Evolutionary conservation across 2,329 filamentous ascomycete genomes (phyloP).

Genomic region (Teratosphaeria zuluensis): DNA sequence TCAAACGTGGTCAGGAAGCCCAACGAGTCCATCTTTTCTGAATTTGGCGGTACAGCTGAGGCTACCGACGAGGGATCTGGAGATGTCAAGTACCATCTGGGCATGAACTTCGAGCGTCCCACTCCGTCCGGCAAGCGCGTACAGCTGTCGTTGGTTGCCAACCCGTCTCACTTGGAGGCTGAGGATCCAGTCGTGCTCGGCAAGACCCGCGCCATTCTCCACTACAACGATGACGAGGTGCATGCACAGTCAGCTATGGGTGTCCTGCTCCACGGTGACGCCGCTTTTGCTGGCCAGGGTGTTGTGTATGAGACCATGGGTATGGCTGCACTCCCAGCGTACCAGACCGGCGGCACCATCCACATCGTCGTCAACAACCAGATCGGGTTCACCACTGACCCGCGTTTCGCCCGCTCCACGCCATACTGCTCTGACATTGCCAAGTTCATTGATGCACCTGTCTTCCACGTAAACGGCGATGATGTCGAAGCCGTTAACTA

Average conservation of each 20-base stretch:
- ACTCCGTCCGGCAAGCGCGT: conserved; percentile 98
- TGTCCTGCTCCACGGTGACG: conserved; percentile 91
- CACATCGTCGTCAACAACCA: conserved; percentile 99
- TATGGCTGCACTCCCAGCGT: conserved; percentile 89
- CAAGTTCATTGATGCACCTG: conserved; percentile 94
- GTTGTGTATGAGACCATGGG: conserved; percentile 98
- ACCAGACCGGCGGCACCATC: conserved; percentile 94
- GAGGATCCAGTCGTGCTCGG: conserved; percentile 96
- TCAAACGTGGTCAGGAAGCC: conserved; percentile 98
- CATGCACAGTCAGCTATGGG: conserved; percentile 86
- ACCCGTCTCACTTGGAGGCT: conserved; percentile 94
- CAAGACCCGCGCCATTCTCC: conserved; percentile 94
- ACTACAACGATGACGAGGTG: conserved; percentile 96
- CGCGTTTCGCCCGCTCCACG: conserved; percentile 91
- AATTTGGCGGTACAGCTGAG: conserved; percentile 82
- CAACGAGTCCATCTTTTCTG: conserved; percentile 98
- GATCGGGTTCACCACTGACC: conserved; percentile 98
- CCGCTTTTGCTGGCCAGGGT: conserved; percentile 91
- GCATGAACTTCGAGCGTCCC: conserved; percentile 99
- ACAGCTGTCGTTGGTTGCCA: conserved; percentile 96
- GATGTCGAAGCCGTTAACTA: conserved; percentile 98
- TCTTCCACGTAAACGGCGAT: conserved; percentile 98
- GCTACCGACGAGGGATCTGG: conserved; percentile 92
- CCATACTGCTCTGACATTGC: conserved; percentile 99
- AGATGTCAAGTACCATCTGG: conserved; percentile 98